These are phyloP conservation scores for Artemisia princeps DNA, from an alignment of 140 eudicot genomes.

Conservation along the genomic window DNA sequence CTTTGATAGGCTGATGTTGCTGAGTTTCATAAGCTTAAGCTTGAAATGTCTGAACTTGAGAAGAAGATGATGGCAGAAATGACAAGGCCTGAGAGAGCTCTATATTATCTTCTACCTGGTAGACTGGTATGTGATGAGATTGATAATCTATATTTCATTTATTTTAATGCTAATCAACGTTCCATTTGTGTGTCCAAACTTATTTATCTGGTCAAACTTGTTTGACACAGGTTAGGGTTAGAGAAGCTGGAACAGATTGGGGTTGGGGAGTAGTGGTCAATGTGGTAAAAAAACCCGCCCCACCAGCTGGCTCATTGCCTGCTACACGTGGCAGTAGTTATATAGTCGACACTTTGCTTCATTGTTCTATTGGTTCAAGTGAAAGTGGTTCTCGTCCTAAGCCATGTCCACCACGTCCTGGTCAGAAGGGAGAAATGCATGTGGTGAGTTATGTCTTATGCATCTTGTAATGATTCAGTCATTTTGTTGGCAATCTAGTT, in stretches of 20 bases:
- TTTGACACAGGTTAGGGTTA: conserved; percentile 60
- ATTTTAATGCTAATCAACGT: not conserved
- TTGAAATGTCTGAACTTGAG: conserved; percentile 77
- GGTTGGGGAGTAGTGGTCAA: conserved; percentile 99
- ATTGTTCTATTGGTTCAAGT: conserved; percentile 82
- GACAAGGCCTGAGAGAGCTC: conserved; percentile 84
- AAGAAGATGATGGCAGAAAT: conserved; percentile 93
- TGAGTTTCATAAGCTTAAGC: conserved; percentile 76
- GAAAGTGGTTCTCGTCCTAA: conserved; percentile 91
- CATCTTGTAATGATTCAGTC: not conserved
- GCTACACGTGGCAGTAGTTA: conserved; percentile 71
- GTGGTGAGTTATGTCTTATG: conserved; percentile 56
- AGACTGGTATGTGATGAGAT: conserved; percentile 61
- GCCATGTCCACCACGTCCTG: conserved; percentile 97
- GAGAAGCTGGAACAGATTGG: conserved; percentile 97
- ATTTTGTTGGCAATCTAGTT: not conserved
- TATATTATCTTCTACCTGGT: conserved; percentile 77
- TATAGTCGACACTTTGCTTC: conserved; percentile 89
- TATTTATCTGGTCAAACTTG: not conserved
- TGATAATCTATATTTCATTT: not conserved
- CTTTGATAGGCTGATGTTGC: conserved; percentile 74
- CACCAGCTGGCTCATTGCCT: conserved; percentile 53
- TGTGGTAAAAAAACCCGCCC: conserved; percentile 70
- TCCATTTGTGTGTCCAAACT: not conserved
- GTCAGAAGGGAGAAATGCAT: conserved; percentile 98